Conservation (phyloP, 106 monocot genomes). For the Dendrobium chrysotoxum region DNA sequence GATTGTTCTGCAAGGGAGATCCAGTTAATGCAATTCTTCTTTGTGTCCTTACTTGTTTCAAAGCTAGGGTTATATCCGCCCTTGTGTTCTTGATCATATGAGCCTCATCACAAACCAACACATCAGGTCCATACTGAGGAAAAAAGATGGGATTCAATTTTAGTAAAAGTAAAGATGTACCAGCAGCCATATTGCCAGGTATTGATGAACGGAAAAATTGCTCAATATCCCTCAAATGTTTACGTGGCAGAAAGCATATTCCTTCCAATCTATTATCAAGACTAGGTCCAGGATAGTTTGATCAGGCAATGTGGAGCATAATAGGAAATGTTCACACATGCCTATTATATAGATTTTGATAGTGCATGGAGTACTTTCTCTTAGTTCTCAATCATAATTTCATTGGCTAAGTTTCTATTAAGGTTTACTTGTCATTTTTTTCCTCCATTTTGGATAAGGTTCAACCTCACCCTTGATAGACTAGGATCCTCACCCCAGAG, state of each 20-base stretch:
- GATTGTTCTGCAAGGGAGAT: slow-evolving; percentile 95
- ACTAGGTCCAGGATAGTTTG: not conserved
- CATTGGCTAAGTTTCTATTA: not conserved
- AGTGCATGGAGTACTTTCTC: not conserved
- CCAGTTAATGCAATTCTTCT: slow-evolving; percentile 98
- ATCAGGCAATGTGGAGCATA: not conserved
- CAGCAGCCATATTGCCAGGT: not conserved
- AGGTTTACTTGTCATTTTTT: not conserved
- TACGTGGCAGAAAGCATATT: not conserved
- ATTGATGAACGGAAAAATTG: not conserved
- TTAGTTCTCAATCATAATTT: not conserved
- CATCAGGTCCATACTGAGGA: slow-evolving; percentile 76
- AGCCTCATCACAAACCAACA: slow-evolving; percentile 95
- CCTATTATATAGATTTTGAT: not conserved
- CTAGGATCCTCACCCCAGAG: not conserved
- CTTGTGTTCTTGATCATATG: slow-evolving; percentile 97
- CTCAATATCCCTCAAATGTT: not conserved
- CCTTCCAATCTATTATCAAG: not conserved
- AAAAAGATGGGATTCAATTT: not conserved
- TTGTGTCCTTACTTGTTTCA: slow-evolving; percentile 88
- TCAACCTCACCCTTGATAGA: not conserved
- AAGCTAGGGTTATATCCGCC: slow-evolving; percentile 80
- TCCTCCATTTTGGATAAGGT: not conserved
- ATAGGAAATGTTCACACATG: not conserved
- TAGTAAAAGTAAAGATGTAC: not conserved